Evolutionary conservation across 2,329 filamentous ascomycete species (phyloP).

Genomic region (Pseudopithomyces maydicus): DNA sequence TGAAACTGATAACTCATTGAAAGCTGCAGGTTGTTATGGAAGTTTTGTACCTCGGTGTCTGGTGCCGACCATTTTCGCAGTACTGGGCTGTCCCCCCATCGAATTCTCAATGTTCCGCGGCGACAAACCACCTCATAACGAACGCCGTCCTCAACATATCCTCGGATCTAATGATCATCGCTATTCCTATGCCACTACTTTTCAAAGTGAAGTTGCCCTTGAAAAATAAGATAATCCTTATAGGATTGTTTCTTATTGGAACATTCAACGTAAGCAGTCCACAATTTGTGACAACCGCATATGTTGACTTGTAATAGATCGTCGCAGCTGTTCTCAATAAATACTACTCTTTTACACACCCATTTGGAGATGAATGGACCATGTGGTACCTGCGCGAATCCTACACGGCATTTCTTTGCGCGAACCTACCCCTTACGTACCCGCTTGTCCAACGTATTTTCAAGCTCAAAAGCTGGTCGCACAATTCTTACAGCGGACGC

Average conservation of each 20-base stretch:
- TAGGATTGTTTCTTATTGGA: slow-evolving; percentile 62
- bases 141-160: slow-evolving; percentile 52
- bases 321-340: slow-evolving; percentile 65
- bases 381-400: slow-evolving; percentile 65
- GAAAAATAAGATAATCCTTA: slow-evolving; percentile 59
- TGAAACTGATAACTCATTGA: not conserved
- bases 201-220: slow-evolving; percentile 49
- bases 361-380: slow-evolving; percentile 62
- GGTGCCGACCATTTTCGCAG: slow-evolving; percentile 59
- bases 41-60: slow-evolving; percentile 57
- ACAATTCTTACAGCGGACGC: slow-evolving; percentile 22
- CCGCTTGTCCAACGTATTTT: slow-evolving; percentile 59
- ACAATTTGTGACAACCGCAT: not conserved
- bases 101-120: slow-evolving; percentile 48
- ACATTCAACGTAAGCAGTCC: slow-evolving; percentile 36
- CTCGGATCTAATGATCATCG: slow-evolving; percentile 53
- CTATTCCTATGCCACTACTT: slow-evolving; percentile 54
- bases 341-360: slow-evolving; percentile 64
- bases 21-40: slow-evolving; percentile 47
- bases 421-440: slow-evolving; percentile 66
- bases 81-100: slow-evolving; percentile 59
- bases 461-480: slow-evolving; percentile 39
- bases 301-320: slow-evolving; percentile 41
- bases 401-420: slow-evolving; percentile 63
- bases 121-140: slow-evolving; percentile 47